Conservation (phyloP, 768 basidiomycete species). For the Hemileccinum rubropunctum region DNA sequence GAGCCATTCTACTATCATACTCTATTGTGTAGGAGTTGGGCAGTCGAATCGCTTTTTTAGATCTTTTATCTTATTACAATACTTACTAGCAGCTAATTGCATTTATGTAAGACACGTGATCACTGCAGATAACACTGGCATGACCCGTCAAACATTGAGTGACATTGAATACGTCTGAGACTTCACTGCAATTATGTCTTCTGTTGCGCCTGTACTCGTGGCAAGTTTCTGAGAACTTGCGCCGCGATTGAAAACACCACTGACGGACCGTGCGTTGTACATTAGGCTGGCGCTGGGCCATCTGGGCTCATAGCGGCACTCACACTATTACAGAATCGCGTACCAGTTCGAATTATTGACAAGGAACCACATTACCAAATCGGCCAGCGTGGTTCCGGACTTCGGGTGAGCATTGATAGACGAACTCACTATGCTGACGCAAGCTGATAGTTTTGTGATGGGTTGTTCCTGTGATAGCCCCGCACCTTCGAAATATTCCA, state of each 20-base stretch:
- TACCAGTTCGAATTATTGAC: slow-evolving; percentile 52
- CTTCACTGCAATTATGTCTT: too few species aligned
- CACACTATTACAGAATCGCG: slow-evolving; percentile 38
- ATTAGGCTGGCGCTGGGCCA: slow-evolving; percentile 29
- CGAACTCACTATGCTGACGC: not conserved
- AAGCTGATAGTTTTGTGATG: not conserved
- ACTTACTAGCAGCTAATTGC: too few species aligned
- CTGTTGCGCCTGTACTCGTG: slow-evolving; percentile 19
- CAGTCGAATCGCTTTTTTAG: too few species aligned
- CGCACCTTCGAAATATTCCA: slow-evolving; percentile 44
- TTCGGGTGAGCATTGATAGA: slow-evolving; percentile 32
- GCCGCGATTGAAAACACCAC: too few species aligned
- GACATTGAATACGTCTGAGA: too few species aligned
- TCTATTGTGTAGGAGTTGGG: too few species aligned
- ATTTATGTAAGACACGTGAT: too few species aligned
- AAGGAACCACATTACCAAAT: slow-evolving; percentile 36
- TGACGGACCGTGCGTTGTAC: not conserved
- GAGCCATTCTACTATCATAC: too few species aligned
- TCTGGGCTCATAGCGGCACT: slow-evolving; percentile 32
- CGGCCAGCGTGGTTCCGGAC: slow-evolving; percentile 38
- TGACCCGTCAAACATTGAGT: too few species aligned
- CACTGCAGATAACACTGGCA: too few species aligned
- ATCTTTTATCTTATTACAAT: too few species aligned
- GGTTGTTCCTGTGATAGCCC: slow-evolving; percentile 10
- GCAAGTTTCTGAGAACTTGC: slow-evolving; percentile 4